These are phyloP conservation scores for Fusarium miscanthi DNA, from an alignment of 2,329 filamentous ascomycete genomes.

Conservation along the genomic window DNA sequence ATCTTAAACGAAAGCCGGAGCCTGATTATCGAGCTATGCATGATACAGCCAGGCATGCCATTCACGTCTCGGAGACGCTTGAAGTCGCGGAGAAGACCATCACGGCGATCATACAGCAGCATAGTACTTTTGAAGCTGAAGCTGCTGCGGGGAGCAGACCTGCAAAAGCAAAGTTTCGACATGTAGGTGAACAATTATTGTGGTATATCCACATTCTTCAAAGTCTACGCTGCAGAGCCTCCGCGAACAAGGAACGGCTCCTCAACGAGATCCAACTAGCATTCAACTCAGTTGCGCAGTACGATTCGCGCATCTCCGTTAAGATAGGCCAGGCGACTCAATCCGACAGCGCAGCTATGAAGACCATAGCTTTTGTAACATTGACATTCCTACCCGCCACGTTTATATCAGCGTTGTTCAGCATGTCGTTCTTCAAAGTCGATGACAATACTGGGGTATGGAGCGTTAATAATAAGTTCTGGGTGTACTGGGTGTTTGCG, in stretches of 20 bases:
- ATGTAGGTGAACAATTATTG: slow-evolving; percentile 48
- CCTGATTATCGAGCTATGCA: slow-evolving; percentile 54
- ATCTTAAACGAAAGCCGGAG: slow-evolving; percentile 28
- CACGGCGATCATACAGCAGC: slow-evolving; percentile 48
- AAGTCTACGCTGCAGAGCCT: slow-evolving; percentile 51
- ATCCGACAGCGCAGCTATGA: slow-evolving; percentile 63
- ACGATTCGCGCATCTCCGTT: slow-evolving; percentile 53
- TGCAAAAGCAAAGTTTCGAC: slow-evolving; percentile 5
- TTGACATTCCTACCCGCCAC: slow-evolving; percentile 63
- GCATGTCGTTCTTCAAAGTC: slow-evolving; percentile 57
- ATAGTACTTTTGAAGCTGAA: slow-evolving; percentile 36
- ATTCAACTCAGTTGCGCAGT: slow-evolving; percentile 57
- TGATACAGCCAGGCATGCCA: slow-evolving; percentile 56
- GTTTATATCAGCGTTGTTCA: slow-evolving; percentile 61
- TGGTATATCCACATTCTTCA: slow-evolving; percentile 50
- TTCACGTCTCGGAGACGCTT: slow-evolving; percentile 58
- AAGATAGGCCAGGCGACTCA: slow-evolving; percentile 54
- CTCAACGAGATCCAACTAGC: slow-evolving; percentile 66
- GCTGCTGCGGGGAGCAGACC: not conserved
- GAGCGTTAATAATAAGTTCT: slow-evolving; percentile 49
- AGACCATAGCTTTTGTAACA: slow-evolving; percentile 61
- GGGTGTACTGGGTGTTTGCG: slow-evolving; percentile 51
- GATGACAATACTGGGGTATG: slow-evolving; percentile 41
- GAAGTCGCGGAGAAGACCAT: slow-evolving; percentile 50
- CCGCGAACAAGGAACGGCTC: slow-evolving; percentile 58